phyloP scores from a whole-genome alignment of 768 basidiomycete species.

The Boletus reticulatus region DNA sequence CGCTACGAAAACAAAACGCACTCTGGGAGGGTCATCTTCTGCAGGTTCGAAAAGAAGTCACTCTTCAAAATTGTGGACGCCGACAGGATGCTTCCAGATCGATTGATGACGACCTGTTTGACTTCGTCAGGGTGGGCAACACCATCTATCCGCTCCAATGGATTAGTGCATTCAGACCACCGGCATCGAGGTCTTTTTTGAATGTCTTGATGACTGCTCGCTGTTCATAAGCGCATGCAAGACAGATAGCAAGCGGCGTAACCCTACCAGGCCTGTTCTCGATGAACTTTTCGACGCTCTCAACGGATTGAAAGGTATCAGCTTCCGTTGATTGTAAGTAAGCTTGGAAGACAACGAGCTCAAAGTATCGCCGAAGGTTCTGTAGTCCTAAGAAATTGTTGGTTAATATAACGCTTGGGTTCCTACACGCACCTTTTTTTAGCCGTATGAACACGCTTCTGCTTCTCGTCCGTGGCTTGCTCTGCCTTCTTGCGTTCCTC shows the following conservation, averaged over 20 bases:
- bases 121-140: constrained; percentile 91
- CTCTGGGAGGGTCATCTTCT: constrained; percentile 97
- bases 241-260: not conserved
- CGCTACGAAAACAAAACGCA: constrained; percentile 34
- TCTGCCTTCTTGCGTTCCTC: constrained; percentile 75
- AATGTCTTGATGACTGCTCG: constrained; percentile 88
- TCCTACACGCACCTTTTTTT: constrained; percentile 55
- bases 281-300: constrained; percentile 80
- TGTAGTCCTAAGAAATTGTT: constrained; percentile 54
- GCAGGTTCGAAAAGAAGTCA: constrained; percentile 90
- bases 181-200: constrained; percentile 80
- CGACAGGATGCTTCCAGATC: constrained; percentile 83
- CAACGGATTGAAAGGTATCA: constrained; percentile 73
- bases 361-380: constrained; percentile 81
- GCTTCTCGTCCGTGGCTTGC: constrained; percentile 67
- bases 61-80: constrained; percentile 94
- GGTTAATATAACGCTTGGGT: not conserved
- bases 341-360: constrained; percentile 85
- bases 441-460: constrained; percentile 63
- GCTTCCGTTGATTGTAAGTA: constrained; percentile 81
- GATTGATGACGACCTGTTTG: constrained; percentile 76
- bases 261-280: constrained; percentile 74
- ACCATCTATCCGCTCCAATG: constrained; percentile 73
- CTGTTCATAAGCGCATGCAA: not conserved
- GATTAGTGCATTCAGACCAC: constrained; percentile 76